Evolutionary conservation across 2,329 filamentous ascomycete species (phyloP), one percentile per base, ranked within the genome.

Genomic region (Diaporthe sp.): DNA sequence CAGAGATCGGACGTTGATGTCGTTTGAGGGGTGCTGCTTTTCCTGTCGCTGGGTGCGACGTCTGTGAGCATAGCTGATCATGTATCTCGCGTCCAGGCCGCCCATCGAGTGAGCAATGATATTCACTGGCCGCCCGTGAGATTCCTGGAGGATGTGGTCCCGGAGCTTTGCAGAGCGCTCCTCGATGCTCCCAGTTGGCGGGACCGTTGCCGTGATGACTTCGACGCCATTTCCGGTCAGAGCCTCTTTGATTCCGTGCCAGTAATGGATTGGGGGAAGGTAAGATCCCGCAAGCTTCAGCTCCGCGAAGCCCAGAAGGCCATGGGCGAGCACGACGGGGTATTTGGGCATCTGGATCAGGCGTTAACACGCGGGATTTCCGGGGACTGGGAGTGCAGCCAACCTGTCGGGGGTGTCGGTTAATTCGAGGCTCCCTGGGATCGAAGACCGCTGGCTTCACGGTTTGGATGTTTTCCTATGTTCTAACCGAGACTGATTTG

Each of bases 61-160:
- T 49, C 88, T 89, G 57, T 84, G 84, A 17, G 92, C 84, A 70
- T 86, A 86, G 31, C 90, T 90, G 72, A 93, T 90, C 90, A 93
- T 92, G 82, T 92, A 92, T 61, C 92, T 86, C 13, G 91, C 89
- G 81, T 93, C 92, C 4, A 93, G 85, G 2, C 92, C 91, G 65
- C 92, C 91, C 91, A 92, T 92, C 78, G 88, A 90, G 84, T 95
- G 94, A 55, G 91, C 91, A 28, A 95, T 88, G 76, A 98, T 94
- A 81, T 94, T 95, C 78, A 98, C 94, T 70, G 92, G 90, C 76
- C 84, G 85, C 25, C 86, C 86, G 31, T 82, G 79, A 1, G 88
- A 86, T 13, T 82, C 84, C 31, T 83, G 80, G 65, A 86, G 86
- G 75, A 93, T 92, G 77, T 90, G 87, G 77, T 84, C 80, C 44